Evolutionary conservation across 2,329 filamentous ascomycete species (phyloP).

Genomic region (Botrytis tulipae): DNA sequence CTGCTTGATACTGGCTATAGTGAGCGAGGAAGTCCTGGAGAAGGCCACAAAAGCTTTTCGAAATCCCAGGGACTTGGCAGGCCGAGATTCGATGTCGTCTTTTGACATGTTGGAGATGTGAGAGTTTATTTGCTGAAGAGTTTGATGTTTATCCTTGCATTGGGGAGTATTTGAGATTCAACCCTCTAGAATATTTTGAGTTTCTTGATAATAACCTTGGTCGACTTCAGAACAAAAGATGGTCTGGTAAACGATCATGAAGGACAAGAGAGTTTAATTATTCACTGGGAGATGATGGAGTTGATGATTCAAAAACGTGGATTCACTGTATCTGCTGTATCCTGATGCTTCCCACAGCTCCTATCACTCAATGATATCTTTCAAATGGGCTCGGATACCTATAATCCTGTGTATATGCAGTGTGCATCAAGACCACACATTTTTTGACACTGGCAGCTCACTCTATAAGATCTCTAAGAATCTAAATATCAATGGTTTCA

Average conservation of each 20-base stretch:
- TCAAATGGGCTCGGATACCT: neutral
- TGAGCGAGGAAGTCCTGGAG: neutral
- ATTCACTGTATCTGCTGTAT: neutral
- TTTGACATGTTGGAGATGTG: neutral
- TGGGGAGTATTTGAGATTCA: neutral
- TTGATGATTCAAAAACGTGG: neutral
- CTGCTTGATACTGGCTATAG: neutral
- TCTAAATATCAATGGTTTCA: neutral
- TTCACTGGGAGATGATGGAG: neutral
- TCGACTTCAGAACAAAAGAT: fast-evolving
- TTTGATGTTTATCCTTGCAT: neutral
- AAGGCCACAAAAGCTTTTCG: neutral
- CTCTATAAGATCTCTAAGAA: neutral
- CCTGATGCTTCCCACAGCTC: neutral
- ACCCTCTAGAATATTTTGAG: neutral
- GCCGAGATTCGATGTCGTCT: fast-evolving
- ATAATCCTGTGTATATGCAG: neutral
- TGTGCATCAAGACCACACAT: neutral
- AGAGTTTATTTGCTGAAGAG: neutral
- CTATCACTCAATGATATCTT: neutral
- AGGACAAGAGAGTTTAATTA: neutral
- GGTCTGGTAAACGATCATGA: neutral
- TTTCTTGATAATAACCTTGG: neutral
- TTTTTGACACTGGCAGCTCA: neutral
- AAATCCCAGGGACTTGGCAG: neutral